A percentile compares a stretch with the other conserved stretches of the same genome.
Evolutionary conservation across 768 basidiomycete species (phyloP).

Genomic region (Fomitopsis serialis): DNA sequence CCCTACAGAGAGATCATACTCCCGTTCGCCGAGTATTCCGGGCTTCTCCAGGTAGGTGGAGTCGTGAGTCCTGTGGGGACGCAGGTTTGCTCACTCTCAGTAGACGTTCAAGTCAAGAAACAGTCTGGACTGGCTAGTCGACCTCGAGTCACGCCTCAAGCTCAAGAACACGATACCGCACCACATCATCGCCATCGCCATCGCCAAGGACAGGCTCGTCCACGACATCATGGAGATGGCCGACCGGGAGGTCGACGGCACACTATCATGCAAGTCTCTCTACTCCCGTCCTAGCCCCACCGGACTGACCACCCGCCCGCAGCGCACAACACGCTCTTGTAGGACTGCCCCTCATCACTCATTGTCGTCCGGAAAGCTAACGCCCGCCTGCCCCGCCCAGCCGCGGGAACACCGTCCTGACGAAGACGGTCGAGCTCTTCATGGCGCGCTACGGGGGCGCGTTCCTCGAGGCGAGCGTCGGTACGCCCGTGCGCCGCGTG

Average conservation of each 20-base stretch:
- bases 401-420: constrained; percentile 50
- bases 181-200: constrained; percentile 63
- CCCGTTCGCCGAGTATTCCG: constrained; percentile 56
- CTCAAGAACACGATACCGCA: constrained; percentile 56
- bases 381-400: constrained; percentile 5
- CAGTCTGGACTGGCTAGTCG: constrained; percentile 69
- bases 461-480: constrained; percentile 80
- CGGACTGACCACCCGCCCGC: background rate
- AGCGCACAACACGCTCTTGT: constrained; percentile 76
- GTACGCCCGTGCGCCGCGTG: constrained; percentile 60
- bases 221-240: constrained; percentile 68
- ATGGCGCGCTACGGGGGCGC: constrained; percentile 79
- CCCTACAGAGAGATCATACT: constrained; percentile 68
- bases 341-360: constrained; percentile 39
- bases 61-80: background rate
- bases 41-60: constrained; percentile 50
- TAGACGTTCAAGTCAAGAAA: constrained; percentile 57
- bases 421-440: constrained; percentile 66
- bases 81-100: background rate
- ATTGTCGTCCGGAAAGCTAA: background rate
- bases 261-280: constrained; percentile 50
- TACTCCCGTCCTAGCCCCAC: background rate
- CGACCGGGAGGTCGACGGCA: constrained; percentile 63
- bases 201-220: constrained; percentile 59
- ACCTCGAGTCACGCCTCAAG: constrained; percentile 62